Evolutionary conservation across 1,284 basidiomycete species (phyloP).

Genomic region (Volvariella surrecta): DNA sequence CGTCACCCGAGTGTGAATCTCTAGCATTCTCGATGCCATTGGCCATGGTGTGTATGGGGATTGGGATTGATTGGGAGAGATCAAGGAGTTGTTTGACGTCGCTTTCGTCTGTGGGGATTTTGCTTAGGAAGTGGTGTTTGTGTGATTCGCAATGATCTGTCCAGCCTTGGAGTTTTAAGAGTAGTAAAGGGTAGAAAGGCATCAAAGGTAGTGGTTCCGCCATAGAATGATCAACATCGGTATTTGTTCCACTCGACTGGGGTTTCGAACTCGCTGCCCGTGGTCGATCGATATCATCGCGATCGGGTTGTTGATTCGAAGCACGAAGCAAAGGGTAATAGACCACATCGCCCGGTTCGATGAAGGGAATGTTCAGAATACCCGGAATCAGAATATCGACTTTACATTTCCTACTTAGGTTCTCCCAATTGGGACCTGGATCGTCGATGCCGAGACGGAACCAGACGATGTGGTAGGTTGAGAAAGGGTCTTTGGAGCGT

Average conservation of each 20-base stretch:
- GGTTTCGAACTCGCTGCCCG: background rate
- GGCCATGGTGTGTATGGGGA: no score
- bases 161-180: slow-evolving; percentile 6
- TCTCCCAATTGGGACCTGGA: background rate
- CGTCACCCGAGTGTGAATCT: no score
- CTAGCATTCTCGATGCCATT: no score
- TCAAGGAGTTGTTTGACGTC: slow-evolving; percentile 3
- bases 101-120: slow-evolving; percentile 1
- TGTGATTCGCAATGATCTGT: background rate
- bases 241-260: background rate
- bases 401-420: slow-evolving; percentile 3
- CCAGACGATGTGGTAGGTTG: slow-evolving; percentile 3
- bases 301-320: no score
- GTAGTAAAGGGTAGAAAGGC: slow-evolving; percentile 4
- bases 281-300: background rate
- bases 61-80: no score
- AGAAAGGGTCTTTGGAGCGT: background rate
- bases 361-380: slow-evolving; percentile 1
- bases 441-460: background rate
- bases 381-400: slow-evolving; percentile 5
- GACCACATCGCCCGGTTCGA: background rate
- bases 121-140: background rate
- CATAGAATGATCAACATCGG: background rate
- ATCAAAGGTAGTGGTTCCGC: slow-evolving; percentile 1
- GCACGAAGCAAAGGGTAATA: no score